Evolutionary conservation across 345 rosid species (phyloP), one percentile per base, ranked within the genome.

Genomic region (Fremontodendron californicum): DNA sequence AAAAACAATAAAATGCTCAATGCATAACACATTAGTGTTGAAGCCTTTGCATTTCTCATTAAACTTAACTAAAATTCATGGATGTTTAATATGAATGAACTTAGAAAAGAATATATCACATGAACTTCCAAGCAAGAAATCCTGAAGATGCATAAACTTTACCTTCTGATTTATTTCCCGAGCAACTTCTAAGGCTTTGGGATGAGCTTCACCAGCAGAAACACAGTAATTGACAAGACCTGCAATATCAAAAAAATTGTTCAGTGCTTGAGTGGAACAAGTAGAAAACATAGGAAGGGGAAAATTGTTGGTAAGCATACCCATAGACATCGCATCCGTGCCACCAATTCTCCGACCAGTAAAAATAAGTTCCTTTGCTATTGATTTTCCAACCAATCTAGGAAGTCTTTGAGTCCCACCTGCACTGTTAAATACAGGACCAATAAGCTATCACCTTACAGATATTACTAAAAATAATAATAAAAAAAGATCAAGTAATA

Each of bases 381-480:
- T 64, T 31, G 98, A 86, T 75, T 85, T 91, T 68, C 99, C 99
- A 29, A 90, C 91, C 76, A 96, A 82, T 83, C 97, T 89, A 21
- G 97, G 91, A 73, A 92, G 99, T 76, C 97, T 82, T 75, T 92
- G 96, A 43, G 99, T 92, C 79, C 99, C 98, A 76, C 98, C 97
- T 65, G 94, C 97, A 68, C 98, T 96, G 88, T 63, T 68, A 69
- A 80, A 76, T 75, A 73, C 42, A 63, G 63, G 43, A 45, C 62
- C 73, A 23, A 55, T 63, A 57, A 79, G 76, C 51, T 54, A 18
- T 40, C 55, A 48, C 72, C 6, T 49, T 3, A n/a, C n/a, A 2
- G 55, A 57, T 43, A 49, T 69, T 62, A 68, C 48, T 23, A n/a
- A n/a, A n/a, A n/a, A n/a, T n/a, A n/a, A n/a, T 13, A 27, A 73